Evolutionary conservation across 139 green algal species (phyloP), one percentile per base, ranked within the genome.

Genomic region (Gonium pectorale): DNA sequence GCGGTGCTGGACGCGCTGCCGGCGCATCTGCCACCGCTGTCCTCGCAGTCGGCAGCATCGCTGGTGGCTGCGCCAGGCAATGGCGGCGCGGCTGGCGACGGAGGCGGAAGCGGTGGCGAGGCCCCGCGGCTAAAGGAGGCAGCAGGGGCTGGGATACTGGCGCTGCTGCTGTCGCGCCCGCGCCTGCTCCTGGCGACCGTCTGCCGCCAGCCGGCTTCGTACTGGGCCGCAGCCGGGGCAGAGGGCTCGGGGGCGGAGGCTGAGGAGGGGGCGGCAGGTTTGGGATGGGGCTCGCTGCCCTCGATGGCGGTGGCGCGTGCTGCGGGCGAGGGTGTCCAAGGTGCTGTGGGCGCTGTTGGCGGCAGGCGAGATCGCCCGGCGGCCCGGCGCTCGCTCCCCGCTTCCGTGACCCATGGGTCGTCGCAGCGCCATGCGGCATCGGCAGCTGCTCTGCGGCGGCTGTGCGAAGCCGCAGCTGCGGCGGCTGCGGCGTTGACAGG

Each of bases 1-100:
- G 70, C 46, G 49, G 70, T 64, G 70, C 46, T 79, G 46, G 46
- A 5, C 3, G 70, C 70, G 46, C 49, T 79, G 70, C 46, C 46
- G 46, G 31, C n/a, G 43, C 38, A 66, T 46, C 19, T 44, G 46
- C n/a, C 40, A 19, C 56, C 24, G 56, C 56, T 31, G 56, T n/a
- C 17, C 15, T n/a, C 15, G 56, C 56, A 33, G 56, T 9, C 40
- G 44, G 68, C 43, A 51, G 44, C n/a, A 27, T 11, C 11, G 29
- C 2, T 8, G 41, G 31, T n/a, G 17, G 44, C 68, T 15, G 29
- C 41, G 44, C n/a, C 3, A 6, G 46, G 33, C n/a, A 68, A 19
- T 29, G 49, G 21, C 8, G 21, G n/a, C 35, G 21, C 33, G 17
- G n/a, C n/a, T 68, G 62, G 13, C 31, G 62, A 15, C 46, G 15